Conservation (phyloP, 768 basidiomycete species). For the Nevesoporus exiguus region DNA sequence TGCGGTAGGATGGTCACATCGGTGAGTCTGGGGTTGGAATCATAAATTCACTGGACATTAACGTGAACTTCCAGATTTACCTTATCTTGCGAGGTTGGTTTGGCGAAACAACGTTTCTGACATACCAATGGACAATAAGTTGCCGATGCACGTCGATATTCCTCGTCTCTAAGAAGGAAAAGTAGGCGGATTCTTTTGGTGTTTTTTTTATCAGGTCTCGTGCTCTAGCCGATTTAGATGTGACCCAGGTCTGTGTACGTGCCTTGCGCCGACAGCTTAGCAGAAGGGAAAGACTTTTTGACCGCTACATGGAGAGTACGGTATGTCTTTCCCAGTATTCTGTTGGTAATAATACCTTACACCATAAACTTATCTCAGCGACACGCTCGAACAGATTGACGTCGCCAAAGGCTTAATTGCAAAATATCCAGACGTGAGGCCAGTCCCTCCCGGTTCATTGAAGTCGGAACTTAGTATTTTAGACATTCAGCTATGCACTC, state of each 20-base stretch:
- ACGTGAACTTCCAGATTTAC: slow-evolving; percentile 54
- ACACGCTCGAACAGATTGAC: slow-evolving; percentile 95
- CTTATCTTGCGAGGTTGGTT: slow-evolving; percentile 52
- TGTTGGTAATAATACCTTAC: neutral
- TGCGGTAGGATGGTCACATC: slow-evolving; percentile 63
- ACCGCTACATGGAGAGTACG: slow-evolving; percentile 52
- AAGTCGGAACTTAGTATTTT: neutral
- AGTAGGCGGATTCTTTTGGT: slow-evolving; percentile 96
- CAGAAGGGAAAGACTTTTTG: slow-evolving; percentile 55
- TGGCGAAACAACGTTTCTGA: slow-evolving; percentile 76
- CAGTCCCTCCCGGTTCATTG: neutral
- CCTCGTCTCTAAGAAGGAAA: slow-evolving; percentile 75
- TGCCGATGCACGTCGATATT: slow-evolving; percentile 82
- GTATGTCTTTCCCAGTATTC: slow-evolving; percentile 26
- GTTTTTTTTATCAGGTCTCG: neutral
- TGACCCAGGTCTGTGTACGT: slow-evolving; percentile 67
- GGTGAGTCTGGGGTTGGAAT: slow-evolving; percentile 35
- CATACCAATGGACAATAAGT: slow-evolving; percentile 56
- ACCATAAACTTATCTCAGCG: slow-evolving; percentile 36
- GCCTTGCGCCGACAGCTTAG: slow-evolving; percentile 46
- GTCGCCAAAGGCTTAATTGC: slow-evolving; percentile 73
- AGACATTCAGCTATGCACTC: slow-evolving; percentile 66
- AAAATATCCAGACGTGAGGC: slow-evolving; percentile 67
- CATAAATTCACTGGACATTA: neutral
- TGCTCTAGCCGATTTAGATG: neutral